Evolutionary conservation across 108 stramenopile species (phyloP).

Genomic region (Cylindrotheca closterium): DNA sequence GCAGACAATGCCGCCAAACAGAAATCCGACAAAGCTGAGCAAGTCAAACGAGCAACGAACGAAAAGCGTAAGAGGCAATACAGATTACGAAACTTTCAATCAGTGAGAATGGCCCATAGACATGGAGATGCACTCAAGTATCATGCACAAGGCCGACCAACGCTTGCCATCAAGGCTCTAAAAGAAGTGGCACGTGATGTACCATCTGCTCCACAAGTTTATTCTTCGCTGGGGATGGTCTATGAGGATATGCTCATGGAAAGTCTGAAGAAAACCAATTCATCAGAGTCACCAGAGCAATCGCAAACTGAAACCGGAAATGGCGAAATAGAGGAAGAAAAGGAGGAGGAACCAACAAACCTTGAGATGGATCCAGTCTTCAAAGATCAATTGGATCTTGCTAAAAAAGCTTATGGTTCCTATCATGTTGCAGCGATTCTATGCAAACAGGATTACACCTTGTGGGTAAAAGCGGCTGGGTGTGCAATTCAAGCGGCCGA

Average conservation of each 20-base stretch:
- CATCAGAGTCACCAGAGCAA: neutral
- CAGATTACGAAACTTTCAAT: constrained; percentile 69
- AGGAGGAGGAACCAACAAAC: too few relatives aligned
- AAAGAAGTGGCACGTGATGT: constrained; percentile 69
- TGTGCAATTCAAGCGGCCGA: constrained; percentile 59
- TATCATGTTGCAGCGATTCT: constrained; percentile 79
- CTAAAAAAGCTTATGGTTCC: constrained; percentile 79
- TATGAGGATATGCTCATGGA: constrained; percentile 78
- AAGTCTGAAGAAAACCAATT: constrained; percentile 15
- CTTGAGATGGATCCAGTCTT: constrained; percentile 7
- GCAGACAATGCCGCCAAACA: constrained; percentile 22
- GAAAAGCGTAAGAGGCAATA: constrained; percentile 33
- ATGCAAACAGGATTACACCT: constrained; percentile 72
- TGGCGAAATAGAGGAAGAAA: too few relatives aligned
- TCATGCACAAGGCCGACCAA: constrained; percentile 65
- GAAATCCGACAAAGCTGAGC: neutral
- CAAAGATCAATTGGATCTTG: constrained; percentile 52
- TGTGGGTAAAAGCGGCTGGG: constrained; percentile 84
- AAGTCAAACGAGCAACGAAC: constrained; percentile 4
- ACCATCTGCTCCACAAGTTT: constrained; percentile 84
- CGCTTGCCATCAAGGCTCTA: constrained; percentile 62
- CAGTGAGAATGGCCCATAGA: constrained; percentile 61
- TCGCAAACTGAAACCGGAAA: constrained; percentile 3
- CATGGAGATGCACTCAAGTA: constrained; percentile 81
- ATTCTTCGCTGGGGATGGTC: constrained; percentile 85